phyloP scores from a whole-genome alignment of 148 eudicot species.

The Nepenthes gracilis region DNA sequence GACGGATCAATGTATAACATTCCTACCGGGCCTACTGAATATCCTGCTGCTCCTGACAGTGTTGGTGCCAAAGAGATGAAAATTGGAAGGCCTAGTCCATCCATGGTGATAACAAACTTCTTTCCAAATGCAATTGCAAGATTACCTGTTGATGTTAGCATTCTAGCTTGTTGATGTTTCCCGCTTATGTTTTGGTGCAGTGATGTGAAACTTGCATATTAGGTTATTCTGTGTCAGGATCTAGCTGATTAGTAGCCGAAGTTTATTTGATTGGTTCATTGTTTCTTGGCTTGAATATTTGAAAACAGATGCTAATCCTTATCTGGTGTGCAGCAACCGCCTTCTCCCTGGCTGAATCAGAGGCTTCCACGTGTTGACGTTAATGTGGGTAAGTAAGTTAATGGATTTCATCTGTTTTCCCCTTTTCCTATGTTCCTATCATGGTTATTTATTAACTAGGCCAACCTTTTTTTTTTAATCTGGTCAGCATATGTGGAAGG shows the following conservation, averaged over 20 bases:
- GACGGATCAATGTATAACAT: slow-evolving; percentile 65
- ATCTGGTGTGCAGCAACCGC: slow-evolving; percentile 54
- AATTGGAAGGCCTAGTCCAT: slow-evolving; percentile 58
- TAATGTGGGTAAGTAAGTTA: slow-evolving; percentile 63
- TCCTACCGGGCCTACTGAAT: slow-evolving; percentile 63
- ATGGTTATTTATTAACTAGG: neutral
- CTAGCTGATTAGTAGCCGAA: neutral
- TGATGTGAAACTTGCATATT: no score
- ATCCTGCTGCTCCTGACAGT: slow-evolving; percentile 38
- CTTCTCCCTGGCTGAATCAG: slow-evolving; percentile 73
- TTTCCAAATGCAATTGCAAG: neutral
- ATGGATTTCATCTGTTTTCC: neutral
- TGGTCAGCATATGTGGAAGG: slow-evolving; percentile 69
- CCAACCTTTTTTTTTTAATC: neutral
- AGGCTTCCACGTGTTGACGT: slow-evolving; percentile 47
- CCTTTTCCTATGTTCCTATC: neutral
- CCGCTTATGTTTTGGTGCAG: neutral
- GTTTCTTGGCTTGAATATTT: neutral
- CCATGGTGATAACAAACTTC: slow-evolving; percentile 39
- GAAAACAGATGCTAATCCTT: slow-evolving; percentile 10
- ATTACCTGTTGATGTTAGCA: neutral
- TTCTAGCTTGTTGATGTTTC: neutral
- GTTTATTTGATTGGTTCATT: neutral
- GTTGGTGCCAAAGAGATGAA: slow-evolving; percentile 26
- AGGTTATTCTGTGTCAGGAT: no score